These are phyloP conservation scores for Exobasidium rhododendri DNA, from an alignment of 1,284 basidiomycete genomes.

Conservation along the genomic window DNA sequence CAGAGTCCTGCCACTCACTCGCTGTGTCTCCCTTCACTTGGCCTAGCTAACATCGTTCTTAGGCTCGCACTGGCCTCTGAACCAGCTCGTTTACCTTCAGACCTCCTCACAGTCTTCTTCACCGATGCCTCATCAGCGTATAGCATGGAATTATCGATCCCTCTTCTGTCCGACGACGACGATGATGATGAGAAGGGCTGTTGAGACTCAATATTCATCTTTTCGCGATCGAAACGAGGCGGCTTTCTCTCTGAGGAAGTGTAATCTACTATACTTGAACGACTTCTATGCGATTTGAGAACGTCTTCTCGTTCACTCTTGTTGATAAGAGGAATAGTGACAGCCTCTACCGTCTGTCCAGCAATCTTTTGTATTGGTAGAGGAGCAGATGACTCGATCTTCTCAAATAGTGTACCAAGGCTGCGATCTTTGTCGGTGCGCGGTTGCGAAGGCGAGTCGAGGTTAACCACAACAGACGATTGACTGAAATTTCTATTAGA, in stretches of 20 bases:
- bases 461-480: not conserved
- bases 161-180: not conserved
- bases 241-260: not conserved
- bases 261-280: not conserved
- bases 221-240: not conserved
- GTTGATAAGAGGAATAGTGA: not conserved
- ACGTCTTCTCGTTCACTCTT: not conserved
- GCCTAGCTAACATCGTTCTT: not conserved
- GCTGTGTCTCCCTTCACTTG: not conserved
- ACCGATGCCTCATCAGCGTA: not conserved
- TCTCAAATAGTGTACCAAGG: too few species aligned
- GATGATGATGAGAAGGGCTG: not conserved
- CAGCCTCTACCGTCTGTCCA: not conserved
- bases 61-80: constrained; percentile 6
- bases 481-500: not conserved
- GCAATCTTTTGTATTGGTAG: not conserved
- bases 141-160: not conserved
- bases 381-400: not conserved
- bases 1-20: not conserved
- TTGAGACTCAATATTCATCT: not conserved
- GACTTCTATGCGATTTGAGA: not conserved
- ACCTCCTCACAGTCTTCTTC: constrained; percentile 5
- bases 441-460: not conserved
- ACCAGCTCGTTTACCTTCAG: constrained; percentile 5
- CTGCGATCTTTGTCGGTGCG: too few species aligned